Percentiles rank a stretch among this genome's conserved stretches.
Conservation (phyloP, 1,284 basidiomycete species). For the Boletellus deceptivus region DNA sequence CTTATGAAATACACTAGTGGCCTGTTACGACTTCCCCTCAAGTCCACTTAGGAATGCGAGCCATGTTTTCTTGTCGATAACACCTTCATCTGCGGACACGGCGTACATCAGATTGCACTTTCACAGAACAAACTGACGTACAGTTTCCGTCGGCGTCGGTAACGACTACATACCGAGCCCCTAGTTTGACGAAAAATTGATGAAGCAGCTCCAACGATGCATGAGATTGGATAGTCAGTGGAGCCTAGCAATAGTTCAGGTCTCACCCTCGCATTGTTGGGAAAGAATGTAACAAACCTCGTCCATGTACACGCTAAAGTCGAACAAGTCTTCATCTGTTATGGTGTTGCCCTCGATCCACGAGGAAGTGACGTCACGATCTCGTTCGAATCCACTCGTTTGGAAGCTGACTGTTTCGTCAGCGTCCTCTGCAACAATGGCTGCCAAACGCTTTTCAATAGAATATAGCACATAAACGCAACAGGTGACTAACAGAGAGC, state of each 20-base stretch:
- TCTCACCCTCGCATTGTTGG: not conserved
- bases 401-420: slow-evolving; percentile 68
- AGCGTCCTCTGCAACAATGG: slow-evolving; percentile 72
- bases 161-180: slow-evolving; percentile 86
- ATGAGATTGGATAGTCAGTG: slow-evolving; percentile 78
- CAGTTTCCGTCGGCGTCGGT: slow-evolving; percentile 82
- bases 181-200: slow-evolving; percentile 89
- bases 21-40: slow-evolving; percentile 48
- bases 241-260: slow-evolving; percentile 54
- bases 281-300: slow-evolving; percentile 49
- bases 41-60: slow-evolving; percentile 76
- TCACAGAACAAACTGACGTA: slow-evolving; percentile 39
- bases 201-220: slow-evolving; percentile 89
- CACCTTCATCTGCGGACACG: slow-evolving; percentile 67
- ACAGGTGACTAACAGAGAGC: slow-evolving; percentile 67
- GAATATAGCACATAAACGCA: not conserved
- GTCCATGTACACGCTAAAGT: slow-evolving; percentile 90
- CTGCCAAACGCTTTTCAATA: slow-evolving; percentile 37
- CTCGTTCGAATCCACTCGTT: slow-evolving; percentile 41
- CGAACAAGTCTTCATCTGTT: slow-evolving; percentile 60
- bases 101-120: slow-evolving; percentile 2
- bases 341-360: slow-evolving; percentile 41
- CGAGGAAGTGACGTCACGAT: slow-evolving; percentile 50
- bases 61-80: slow-evolving; percentile 94
- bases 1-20: not conserved